These are phyloP conservation scores for Diplodia seriata DNA, from an alignment of 2,329 filamentous ascomycete genomes.

Conservation along the genomic window DNA sequence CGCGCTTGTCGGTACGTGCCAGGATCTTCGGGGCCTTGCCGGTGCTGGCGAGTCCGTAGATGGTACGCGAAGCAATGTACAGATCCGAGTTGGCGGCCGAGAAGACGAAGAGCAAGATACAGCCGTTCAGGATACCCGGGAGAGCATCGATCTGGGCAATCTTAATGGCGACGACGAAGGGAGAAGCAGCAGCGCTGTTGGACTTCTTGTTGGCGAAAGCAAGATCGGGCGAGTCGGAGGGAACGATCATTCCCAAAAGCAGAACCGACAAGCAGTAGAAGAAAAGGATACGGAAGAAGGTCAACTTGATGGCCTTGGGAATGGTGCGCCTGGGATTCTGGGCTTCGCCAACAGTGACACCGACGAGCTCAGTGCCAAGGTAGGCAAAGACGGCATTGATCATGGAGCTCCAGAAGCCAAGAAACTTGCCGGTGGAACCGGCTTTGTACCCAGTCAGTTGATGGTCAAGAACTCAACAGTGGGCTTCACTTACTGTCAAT, in stretches of 20 bases:
- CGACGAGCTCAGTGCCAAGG: conserved; percentile 75
- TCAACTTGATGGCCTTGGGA: conserved; percentile 78
- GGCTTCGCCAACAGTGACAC: conserved; percentile 79
- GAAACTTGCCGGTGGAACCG: conserved; percentile 50
- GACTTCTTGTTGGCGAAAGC: conserved; percentile 62
- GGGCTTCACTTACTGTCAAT: conserved; percentile 37
- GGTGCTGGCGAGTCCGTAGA: conserved; percentile 75
- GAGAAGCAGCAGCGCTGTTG: conserved; percentile 67
- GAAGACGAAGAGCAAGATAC: conserved; percentile 78
- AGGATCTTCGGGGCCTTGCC: conserved; percentile 76
- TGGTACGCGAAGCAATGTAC: conserved; percentile 74
- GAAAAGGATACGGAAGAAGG: conserved; percentile 81
- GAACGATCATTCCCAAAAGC: conserved; percentile 77
- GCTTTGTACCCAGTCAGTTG: conserved; percentile 22
- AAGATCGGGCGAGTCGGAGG: conserved; percentile 70
- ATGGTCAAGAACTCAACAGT: background rate
- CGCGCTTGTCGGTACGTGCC: conserved; percentile 71
- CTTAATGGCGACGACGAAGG: conserved; percentile 76
- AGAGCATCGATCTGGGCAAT: conserved; percentile 68
- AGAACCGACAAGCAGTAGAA: conserved; percentile 80
- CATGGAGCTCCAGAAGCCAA: conserved; percentile 69
- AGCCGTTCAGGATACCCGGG: conserved; percentile 74
- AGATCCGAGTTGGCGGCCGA: conserved; percentile 79
- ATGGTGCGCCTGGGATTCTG: conserved; percentile 80
- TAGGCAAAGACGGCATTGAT: conserved; percentile 82